Conservation (phyloP, 257 asterid genomes). For the Catharanthus roseus region DNA sequence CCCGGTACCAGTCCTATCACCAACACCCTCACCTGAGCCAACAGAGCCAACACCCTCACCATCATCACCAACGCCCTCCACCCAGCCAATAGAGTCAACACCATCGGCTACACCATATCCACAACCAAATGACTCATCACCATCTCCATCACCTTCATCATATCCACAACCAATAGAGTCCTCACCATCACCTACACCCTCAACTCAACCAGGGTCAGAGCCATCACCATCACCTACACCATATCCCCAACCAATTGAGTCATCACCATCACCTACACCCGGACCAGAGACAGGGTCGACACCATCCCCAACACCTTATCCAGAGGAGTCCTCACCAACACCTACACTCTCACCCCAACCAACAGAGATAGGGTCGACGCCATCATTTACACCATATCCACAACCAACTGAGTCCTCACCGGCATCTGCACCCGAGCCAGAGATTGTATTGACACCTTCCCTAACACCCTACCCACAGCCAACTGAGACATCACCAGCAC, state of each 20-base stretch:
- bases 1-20: neutral
- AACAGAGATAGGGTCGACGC: neutral
- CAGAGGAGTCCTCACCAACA: neutral
- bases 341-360: neutral
- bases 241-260: neutral
- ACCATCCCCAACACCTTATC: slow-evolving; percentile 1
- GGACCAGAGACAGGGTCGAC: neutral
- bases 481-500: neutral
- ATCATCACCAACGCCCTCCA: neutral
- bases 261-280: neutral
- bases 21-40: neutral
- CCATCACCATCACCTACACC: neutral
- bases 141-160: neutral
- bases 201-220: neutral
- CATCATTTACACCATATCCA: neutral
- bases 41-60: neutral
- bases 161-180: neutral
- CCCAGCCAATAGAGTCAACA: neutral
- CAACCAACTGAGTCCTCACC: neutral
- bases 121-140: neutral
- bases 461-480: slow-evolving; percentile 10
- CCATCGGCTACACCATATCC: neutral
- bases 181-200: neutral
- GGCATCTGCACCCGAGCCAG: neutral
- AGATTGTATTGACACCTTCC: neutral